These are phyloP conservation scores for Gossypium anomalum DNA, from an alignment of 345 rosid species.

Conservation along the genomic window DNA sequence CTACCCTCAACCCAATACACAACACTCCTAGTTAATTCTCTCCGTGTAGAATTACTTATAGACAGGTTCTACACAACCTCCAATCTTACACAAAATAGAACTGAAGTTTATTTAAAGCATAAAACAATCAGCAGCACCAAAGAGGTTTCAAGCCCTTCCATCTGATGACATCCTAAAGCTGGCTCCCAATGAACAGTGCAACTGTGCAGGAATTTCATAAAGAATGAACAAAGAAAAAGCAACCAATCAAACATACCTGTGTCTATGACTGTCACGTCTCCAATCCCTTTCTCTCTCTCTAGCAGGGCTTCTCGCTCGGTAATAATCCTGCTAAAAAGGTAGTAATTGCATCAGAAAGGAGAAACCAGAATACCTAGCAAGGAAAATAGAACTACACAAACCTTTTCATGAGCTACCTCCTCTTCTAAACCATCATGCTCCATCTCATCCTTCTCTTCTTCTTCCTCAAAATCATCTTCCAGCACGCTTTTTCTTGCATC, in stretches of 20 bases:
- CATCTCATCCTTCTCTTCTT: constrained; percentile 88
- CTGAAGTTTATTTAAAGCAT: background rate
- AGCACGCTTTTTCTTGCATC: constrained; percentile 86
- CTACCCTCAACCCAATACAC: too few species aligned
- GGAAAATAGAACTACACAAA: constrained; percentile 15
- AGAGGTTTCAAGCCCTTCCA: background rate
- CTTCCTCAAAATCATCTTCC: constrained; percentile 97
- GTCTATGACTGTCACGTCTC: constrained; percentile 59
- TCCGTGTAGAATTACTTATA: background rate
- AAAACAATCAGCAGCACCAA: background rate
- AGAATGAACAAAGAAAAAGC: constrained; percentile 14
- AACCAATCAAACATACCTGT: constrained; percentile 44
- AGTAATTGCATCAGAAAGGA: constrained; percentile 2
- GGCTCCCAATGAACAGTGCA: background rate
- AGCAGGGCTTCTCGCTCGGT: constrained; percentile 69
- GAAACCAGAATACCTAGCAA: background rate
- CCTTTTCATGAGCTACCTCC: constrained; percentile 38
- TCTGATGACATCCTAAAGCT: constrained; percentile 30
- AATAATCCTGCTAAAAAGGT: constrained; percentile 55
- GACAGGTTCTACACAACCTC: background rate
- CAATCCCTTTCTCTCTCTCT: constrained; percentile 84
- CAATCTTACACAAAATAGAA: background rate
- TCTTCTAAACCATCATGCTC: constrained; percentile 28
- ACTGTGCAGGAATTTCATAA: constrained; percentile 22
- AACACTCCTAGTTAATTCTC: background rate